Percentiles rank a stretch among this genome's conserved stretches.
phyloP scores from a whole-genome alignment of 2,329 filamentous ascomycete genomes.

The Ceratocystis huliohia region DNA sequence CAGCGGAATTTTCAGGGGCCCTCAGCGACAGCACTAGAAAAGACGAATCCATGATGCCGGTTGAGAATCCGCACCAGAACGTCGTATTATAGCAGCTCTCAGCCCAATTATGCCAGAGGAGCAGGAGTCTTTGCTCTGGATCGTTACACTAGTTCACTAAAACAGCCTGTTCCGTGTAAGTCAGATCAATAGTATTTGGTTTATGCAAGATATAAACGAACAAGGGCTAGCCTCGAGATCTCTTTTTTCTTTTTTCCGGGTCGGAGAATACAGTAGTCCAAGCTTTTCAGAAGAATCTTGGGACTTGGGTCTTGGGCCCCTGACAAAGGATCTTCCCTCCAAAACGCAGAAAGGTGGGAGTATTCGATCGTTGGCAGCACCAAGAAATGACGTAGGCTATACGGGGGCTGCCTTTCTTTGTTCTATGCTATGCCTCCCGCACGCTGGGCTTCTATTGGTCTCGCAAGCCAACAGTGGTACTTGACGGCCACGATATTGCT shows the following conservation, averaged over 20 bases:
- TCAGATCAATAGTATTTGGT: not conserved
- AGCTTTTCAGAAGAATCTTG: not conserved
- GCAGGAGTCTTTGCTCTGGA: not conserved
- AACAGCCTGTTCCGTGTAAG: not conserved
- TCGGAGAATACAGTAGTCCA: not conserved
- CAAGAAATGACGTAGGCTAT: not conserved
- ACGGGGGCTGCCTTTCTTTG: not conserved
- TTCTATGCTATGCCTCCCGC: no score
- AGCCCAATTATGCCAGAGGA: not conserved
- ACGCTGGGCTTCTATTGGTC: not conserved
- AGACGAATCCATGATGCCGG: constrained; percentile 19
- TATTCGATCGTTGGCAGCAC: not conserved
- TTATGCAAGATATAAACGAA: not conserved
- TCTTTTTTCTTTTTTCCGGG: not conserved
- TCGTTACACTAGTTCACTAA: not conserved
- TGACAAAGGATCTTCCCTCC: not conserved
- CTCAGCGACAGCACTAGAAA: constrained; percentile 18
- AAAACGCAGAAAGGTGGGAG: not conserved
- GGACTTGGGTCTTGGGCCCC: not conserved
- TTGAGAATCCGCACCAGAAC: not conserved
- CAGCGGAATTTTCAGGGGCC: constrained; percentile 3
- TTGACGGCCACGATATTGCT: not conserved
- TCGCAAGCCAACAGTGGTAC: not conserved
- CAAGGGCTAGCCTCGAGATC: not conserved
- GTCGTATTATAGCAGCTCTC: not conserved